A percentile compares a stretch with the other conserved stretches of the same genome.
Evolutionary conservation across 2,329 filamentous ascomycete species (phyloP).

Genomic region (Colletotrichum melonis): DNA sequence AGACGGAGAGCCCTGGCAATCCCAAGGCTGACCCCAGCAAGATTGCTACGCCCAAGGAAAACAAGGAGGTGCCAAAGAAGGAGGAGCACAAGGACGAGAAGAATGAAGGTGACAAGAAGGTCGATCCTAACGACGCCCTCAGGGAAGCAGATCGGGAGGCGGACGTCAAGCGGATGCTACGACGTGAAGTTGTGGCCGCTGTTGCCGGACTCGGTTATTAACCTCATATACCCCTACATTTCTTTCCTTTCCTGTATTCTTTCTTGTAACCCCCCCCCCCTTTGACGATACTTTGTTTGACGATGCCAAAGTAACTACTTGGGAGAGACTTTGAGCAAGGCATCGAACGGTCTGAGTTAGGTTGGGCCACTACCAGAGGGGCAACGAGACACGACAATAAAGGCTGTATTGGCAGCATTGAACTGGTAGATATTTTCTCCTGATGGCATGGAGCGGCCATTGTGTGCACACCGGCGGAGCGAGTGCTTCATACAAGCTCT

Average conservation of each 20-base stretch:
- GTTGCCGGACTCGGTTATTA: conserved; percentile 33
- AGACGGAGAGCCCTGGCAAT: conserved; percentile 25
- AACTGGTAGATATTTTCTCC: conserved; percentile 8
- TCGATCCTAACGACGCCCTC: conserved; percentile 33
- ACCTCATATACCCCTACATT: background rate
- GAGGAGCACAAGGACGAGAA: conserved; percentile 16
- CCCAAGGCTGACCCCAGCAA: conserved; percentile 28
- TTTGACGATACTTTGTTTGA: background rate
- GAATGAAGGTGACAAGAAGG: conserved; percentile 28
- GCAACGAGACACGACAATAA: conserved; percentile 11
- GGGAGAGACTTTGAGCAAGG: background rate
- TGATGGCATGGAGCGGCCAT: background rate
- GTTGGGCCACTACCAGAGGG: background rate
- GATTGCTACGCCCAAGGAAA: background rate
- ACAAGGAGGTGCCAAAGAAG: conserved; percentile 1
- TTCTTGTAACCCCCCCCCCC: background rate
- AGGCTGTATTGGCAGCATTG: background rate
- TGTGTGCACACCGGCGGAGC: background rate
- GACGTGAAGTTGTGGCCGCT: conserved; percentile 26
- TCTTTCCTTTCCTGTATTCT: background rate
- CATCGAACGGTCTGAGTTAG: background rate
- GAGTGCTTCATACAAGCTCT: background rate
- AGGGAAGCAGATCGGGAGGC: conserved; percentile 24
- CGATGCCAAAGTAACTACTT: too few species aligned
- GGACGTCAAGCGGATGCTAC: conserved; percentile 25